phyloP scores from a whole-genome alignment of 2,329 filamentous ascomycete species.

The Colletotrichum sp. region DNA sequence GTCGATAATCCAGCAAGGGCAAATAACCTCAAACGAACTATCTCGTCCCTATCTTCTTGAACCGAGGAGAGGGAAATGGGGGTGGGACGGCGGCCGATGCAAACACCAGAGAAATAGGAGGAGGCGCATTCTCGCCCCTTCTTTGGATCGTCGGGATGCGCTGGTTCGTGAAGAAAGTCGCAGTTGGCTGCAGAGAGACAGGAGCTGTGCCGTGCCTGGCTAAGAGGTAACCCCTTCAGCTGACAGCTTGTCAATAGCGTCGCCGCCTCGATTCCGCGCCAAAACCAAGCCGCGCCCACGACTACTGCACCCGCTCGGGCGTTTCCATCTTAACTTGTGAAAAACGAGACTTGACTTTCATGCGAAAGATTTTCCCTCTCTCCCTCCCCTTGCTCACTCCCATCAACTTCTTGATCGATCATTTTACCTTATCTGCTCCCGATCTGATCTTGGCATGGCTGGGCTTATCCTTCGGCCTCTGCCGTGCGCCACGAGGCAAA shows the following conservation, averaged over 20 bases:
- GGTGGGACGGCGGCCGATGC: background rate
- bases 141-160: background rate
- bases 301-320: conserved; percentile 2
- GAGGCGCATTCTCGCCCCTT: background rate
- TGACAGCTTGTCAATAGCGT: conserved; percentile 18
- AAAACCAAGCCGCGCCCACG: background rate
- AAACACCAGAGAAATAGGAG: background rate
- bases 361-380: background rate
- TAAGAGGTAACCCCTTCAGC: background rate
- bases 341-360: background rate
- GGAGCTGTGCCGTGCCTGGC: background rate
- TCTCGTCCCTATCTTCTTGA: background rate
- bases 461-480: background rate
- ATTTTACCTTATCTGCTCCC: background rate
- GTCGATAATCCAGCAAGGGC: background rate
- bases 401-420: background rate
- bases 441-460: background rate
- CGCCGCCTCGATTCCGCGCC: background rate
- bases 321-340: background rate
- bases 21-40: background rate
- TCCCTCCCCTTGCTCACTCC: background rate
- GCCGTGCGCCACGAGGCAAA: background rate
- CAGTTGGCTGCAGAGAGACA: background rate
- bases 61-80: background rate
- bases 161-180: background rate